Conservation (phyloP, 108 stramenopile genomes). For the Discostella pseudostelligera region DNA sequence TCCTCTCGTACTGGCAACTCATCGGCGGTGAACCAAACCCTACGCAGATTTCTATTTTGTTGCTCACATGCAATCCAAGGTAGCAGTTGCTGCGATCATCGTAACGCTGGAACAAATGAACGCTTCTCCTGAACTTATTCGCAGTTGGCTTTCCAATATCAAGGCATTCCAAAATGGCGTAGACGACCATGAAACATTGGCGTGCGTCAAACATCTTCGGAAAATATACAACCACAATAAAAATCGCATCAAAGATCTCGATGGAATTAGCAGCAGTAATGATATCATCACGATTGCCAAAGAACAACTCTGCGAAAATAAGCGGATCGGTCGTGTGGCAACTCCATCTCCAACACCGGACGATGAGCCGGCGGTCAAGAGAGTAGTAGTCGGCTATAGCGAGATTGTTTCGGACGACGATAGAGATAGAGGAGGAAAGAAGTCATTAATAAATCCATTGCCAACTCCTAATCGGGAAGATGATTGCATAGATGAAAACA, state of each 20-base stretch:
- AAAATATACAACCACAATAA: constrained; percentile 10
- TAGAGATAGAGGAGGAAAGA: too few relatives aligned
- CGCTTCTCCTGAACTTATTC: constrained; percentile 5
- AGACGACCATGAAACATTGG: constrained; percentile 2
- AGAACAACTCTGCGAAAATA: neutral
- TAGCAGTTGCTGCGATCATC: constrained; percentile 31
- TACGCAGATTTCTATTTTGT: constrained; percentile 32
- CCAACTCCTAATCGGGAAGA: neutral
- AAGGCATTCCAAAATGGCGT: neutral
- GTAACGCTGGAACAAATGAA: constrained; percentile 25
- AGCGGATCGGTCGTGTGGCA: constrained; percentile 11
- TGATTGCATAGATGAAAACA: neutral
- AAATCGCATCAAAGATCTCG: constrained; percentile 8
- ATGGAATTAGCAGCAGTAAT: neutral
- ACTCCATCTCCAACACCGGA: constrained; percentile 19
- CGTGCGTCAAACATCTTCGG: constrained; percentile 5
- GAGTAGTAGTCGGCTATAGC: too few relatives aligned
- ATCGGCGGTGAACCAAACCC: neutral
- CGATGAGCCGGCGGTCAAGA: neutral
- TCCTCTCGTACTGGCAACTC: neutral
- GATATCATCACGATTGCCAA: constrained; percentile 4
- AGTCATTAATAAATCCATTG: too few relatives aligned
- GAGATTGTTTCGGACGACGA: too few relatives aligned
- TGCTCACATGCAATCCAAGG: constrained; percentile 20
- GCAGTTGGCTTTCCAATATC: neutral